Base-by-base conservation (phyloP, 805 yeast genomes). In the Pichia thaimueangensis region DNA sequence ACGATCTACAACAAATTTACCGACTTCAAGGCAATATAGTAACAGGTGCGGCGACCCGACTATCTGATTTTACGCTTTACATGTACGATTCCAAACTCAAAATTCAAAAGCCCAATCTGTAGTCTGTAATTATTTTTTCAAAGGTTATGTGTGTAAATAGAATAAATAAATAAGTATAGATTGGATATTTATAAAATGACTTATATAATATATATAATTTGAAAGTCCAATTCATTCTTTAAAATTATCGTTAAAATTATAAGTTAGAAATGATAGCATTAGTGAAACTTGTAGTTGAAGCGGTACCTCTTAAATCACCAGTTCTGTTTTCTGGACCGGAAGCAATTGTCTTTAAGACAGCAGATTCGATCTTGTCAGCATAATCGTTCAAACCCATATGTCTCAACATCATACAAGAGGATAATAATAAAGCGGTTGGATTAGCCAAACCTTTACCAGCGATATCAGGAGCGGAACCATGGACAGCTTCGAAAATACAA, bases 391-490 rank as follows among this genome's bases (percentile, higher is more conserved):
- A 78, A 41, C 86, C 82, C 97, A 93, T 91, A 77, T 93, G 98
- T 74, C 95, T 85, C 76, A 93, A 82, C 97, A 93, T 91, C 97
- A 93, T 93, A 63, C 89, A 87, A 35, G 97, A 91, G 39, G 96
- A 87, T 64, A 93, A 77, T 65, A 93, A 75, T 63, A 93, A 71
- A 45, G 98, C 98, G 48, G 98, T 93, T 72, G 98, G 98, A 80
- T 93, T 93, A 52, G 98, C 98, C 65, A 86, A 79, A 64, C 95
- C 94, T 77, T 93, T 87, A 63, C 98, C 98, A 50, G 97, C 97
- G 62, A 93, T 93, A 68, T 93, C 98, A 57, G 98, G 98, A 51
- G 98, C 98, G 45, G 97, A 89, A 67, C 98, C 98, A 69, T 93
- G 98, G 62, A 93, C 98, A 52, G 98, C 98, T 79, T 93, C 98